These are phyloP conservation scores for Cladophialophora bantiana DNA, from an alignment of 2,329 filamentous ascomycete genomes.

Conservation along the genomic window DNA sequence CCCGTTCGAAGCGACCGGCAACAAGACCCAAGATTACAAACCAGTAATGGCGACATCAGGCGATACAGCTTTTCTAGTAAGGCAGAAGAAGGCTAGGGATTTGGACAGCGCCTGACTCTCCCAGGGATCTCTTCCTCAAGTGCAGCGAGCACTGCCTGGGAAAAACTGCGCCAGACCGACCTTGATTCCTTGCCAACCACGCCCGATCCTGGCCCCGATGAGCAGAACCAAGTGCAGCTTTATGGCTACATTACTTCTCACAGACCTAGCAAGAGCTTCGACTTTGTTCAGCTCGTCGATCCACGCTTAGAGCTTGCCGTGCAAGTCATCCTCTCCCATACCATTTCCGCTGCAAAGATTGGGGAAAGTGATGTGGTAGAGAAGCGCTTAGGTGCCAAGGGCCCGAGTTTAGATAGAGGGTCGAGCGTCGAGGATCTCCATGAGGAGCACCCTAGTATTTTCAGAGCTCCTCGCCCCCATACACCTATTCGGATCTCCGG, in stretches of 20 bases:
- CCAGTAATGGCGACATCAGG: neutral
- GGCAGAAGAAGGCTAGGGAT: neutral
- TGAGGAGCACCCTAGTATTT: constrained; percentile 32
- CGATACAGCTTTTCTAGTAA: constrained; percentile 3
- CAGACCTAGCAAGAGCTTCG: constrained; percentile 30
- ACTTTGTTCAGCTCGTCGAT: constrained; percentile 36
- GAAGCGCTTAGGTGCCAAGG: neutral
- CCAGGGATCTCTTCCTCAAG: constrained; percentile 1
- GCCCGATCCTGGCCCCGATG: neutral
- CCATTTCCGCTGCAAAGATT: neutral
- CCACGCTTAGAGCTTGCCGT: constrained; percentile 30
- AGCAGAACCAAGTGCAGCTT: constrained; percentile 19
- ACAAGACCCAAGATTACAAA: neutral
- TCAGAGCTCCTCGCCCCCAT: constrained; percentile 23
- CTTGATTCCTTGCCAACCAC: constrained; percentile 1
- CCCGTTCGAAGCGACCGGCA: neutral
- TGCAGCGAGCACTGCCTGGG: constrained; percentile 18
- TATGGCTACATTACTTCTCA: constrained; percentile 39
- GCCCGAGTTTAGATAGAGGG: neutral
- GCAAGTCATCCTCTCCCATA: constrained; percentile 38
- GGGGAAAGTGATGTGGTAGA: neutral
- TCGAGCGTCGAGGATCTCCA: constrained; percentile 11
- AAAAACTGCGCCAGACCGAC: constrained; percentile 22
- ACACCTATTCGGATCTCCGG: constrained; percentile 31
- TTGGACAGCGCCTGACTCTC: neutral